Conservation (phyloP, 2,329 filamentous ascomycete species). For the Atkinsonella texensis region DNA sequence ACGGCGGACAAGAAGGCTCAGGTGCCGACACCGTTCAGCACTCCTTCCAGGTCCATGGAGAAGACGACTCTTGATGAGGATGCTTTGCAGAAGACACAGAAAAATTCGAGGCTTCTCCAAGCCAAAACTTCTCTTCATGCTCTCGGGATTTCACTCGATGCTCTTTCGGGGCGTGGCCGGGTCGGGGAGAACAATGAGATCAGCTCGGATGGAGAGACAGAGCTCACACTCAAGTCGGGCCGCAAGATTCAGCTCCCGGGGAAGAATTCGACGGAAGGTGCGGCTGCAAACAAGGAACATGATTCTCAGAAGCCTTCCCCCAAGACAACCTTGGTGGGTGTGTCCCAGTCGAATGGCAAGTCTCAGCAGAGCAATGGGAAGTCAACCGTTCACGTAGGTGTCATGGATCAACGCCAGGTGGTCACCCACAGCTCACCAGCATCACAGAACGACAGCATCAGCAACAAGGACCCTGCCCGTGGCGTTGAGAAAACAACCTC, state of each 20-base stretch:
- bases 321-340: not conserved
- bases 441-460: not conserved
- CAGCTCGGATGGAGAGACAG: not conserved
- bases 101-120: not conserved
- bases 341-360: not conserved
- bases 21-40: not conserved
- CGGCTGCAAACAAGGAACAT: not conserved
- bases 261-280: not conserved
- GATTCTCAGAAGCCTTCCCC: not conserved
- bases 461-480: not conserved
- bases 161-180: too few species aligned
- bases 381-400: not conserved
- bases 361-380: not conserved
- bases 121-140: too few species aligned
- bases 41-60: not conserved
- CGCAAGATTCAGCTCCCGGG: not conserved
- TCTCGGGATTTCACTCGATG: too few species aligned
- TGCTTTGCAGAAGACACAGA: not conserved
- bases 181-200: not conserved
- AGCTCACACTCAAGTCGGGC: not conserved
- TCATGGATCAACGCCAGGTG: not conserved
- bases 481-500: too few species aligned
- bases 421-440: not conserved
- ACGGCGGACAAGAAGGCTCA: not conserved
- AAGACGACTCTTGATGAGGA: not conserved